Base-by-base conservation (phyloP, 2,329 filamentous ascomycete species). In the Talaromyces sp. region DNA sequence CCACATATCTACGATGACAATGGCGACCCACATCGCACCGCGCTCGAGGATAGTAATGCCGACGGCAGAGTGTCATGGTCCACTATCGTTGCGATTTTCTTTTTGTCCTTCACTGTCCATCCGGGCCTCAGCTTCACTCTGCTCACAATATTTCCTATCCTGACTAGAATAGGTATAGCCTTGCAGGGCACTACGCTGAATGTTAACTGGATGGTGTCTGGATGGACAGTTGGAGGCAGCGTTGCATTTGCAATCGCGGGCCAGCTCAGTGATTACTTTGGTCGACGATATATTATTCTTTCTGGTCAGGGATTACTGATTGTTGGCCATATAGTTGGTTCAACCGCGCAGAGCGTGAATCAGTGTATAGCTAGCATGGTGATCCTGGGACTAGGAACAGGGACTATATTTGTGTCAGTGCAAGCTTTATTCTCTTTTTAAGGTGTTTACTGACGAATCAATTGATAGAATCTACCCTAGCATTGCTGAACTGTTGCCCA, bases 1-100 rank as follows among this genome's bases (percentile, higher is more conserved):
- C 27, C 59, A 19, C 59, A 61, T 31, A 61, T 61, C 16, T 61
- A 61, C 59, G 59, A 61, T 33, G 59, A 61, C 24, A 61, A 61
- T 19, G 59, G 59, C 9, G 41, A 61, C 33, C 59, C 59, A 22
- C 59, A 61, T 48, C 59, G 41, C 41, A 48, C 59, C 16, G 59
- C 59, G 11, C 59, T 61, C 11, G 59, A 61, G 27, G 59, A 61
- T 6, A 27, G 22, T 10, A 33, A 61, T 37, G 59, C 59, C 4
- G 31, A 61, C 22, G 59, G 41, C 41, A 43, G 19, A n/a, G 41
- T 43, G 41, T 43, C 41, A n/a, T n/a, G 41, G 41, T 43, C 41
- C 9, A 43, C 41, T n/a, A 43, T 43, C 16, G 16, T 43, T 19
- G 41, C 41, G 10, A 43, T 43, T n/a, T n/a, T 43, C 41, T 43